phyloP scores from a whole-genome alignment of 164 flowering plant species.

The Berberis vulgaris region DNA sequence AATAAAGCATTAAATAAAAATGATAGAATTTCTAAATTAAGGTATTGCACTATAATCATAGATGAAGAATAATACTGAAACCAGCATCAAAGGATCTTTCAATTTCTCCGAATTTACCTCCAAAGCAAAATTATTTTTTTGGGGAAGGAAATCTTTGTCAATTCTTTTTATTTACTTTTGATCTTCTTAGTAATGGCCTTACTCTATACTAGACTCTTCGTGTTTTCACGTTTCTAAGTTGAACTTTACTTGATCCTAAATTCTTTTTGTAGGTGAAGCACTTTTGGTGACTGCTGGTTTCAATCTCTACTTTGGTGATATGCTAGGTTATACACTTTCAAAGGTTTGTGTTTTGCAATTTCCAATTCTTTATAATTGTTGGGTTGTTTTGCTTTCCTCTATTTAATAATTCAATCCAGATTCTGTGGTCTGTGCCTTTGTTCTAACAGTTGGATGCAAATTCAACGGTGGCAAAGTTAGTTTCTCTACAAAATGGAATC shows the following conservation, averaged over 20 bases:
- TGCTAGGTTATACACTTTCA: slow-evolving; percentile 47
- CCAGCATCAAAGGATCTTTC: too few relatives aligned
- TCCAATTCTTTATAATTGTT: not conserved
- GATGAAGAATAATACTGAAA: too few relatives aligned
- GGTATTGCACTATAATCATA: too few relatives aligned
- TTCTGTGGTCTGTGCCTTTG: slow-evolving; percentile 4
- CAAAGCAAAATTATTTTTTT: too few relatives aligned
- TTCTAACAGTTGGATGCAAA: slow-evolving; percentile 35
- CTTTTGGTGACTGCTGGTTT: slow-evolving; percentile 74
- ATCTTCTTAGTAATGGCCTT: too few relatives aligned
- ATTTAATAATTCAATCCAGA: not conserved
- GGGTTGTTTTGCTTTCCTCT: not conserved
- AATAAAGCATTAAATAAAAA: too few relatives aligned
- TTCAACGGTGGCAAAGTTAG: slow-evolving; percentile 26
- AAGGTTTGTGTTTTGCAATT: slow-evolving; percentile 35
- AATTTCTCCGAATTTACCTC: too few relatives aligned
- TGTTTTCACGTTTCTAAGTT: not conserved
- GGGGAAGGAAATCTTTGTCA: too few relatives aligned
- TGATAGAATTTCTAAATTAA: too few relatives aligned
- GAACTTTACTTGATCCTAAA: not conserved
- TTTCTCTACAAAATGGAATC: slow-evolving; percentile 27
- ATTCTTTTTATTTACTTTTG: too few relatives aligned
- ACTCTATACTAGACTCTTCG: not conserved
- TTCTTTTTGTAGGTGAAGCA: slow-evolving; percentile 58
- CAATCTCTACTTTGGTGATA: slow-evolving; percentile 74